Conservation (phyloP, 306 rosid species). For the Cucurbita pepo region DNA sequence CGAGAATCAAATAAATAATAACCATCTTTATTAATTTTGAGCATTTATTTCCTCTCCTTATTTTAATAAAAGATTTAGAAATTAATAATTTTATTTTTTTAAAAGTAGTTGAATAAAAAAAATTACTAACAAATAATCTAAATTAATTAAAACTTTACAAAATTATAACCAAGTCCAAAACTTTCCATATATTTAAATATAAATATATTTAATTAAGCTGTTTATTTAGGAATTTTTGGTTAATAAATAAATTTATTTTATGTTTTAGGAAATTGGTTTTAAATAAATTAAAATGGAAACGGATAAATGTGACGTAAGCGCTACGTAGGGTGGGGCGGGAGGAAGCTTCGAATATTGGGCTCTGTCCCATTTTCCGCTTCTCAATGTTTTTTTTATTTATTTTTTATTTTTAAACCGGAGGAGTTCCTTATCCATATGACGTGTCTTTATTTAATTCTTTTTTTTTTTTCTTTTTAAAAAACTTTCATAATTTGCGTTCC, state of each 20-base stretch:
- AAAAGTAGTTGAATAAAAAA: too few relatives aligned
- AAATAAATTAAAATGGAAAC: neutral
- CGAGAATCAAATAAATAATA: too few relatives aligned
- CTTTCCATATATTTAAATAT: neutral
- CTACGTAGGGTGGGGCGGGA: neutral
- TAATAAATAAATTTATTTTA: neutral
- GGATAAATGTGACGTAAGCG: conserved; percentile 2
- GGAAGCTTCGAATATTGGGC: neutral
- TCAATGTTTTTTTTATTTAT: neutral
- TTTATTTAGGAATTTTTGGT: too few relatives aligned
- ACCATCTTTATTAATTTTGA: too few relatives aligned
- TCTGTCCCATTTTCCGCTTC: neutral
- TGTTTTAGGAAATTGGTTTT: neutral
- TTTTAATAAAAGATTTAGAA: too few relatives aligned
- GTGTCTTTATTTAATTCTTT: neutral
- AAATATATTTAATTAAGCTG: too few relatives aligned
- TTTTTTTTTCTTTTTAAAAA: neutral
- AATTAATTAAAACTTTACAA: too few relatives aligned
- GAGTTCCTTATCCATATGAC: neutral
- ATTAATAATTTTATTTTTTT: too few relatives aligned
- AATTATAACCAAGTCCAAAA: too few relatives aligned
- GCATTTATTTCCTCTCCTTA: too few relatives aligned
- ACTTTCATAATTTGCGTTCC: neutral
- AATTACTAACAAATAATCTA: too few relatives aligned
- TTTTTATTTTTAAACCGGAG: neutral